Evolutionary conservation across 2,329 filamentous ascomycete genomes (phyloP), one percentile per base, ranked within the genome.

Genomic region (Magnaporthiopsis poae): DNA sequence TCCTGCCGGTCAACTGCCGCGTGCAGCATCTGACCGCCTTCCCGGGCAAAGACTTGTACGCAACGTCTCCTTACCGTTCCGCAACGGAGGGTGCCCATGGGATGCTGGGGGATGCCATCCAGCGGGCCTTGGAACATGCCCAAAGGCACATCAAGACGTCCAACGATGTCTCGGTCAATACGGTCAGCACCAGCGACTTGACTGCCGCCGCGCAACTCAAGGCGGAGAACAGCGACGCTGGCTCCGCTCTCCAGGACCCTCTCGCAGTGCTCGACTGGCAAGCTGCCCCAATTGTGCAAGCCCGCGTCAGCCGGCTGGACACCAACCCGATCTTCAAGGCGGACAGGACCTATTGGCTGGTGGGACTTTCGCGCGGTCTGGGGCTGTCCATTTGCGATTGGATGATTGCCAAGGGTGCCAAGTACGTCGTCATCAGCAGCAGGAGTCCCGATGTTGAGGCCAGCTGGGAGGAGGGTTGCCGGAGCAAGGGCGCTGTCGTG

Each of bases 401-500:
- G 77, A 80, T 80, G 79, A 72, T 76, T 1, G 64, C 61, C 0
- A 71, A 73, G 9, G 80, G 79, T 0, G 80, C 78, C 0, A 68
- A 73, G 13, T 68, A 76, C 39, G 62, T 63, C 12, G 61, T 63
- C 18, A 27, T 63, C 29, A 63, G 27, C 5, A 63, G 61, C 29
- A 31, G 61, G 27, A 62, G 33, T 29, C 61, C 61, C n/a, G 33
- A 35, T 11, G 29, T n/a, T 29, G 33, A 71, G 59, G 64, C 65
- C 29, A 60, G 67, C 65, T 63, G 29, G 46, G 60, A n/a, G n/a
- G 25, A 59, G 1, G n/a, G 31, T 2, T 15, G 59, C 39, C 15
- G 33, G 7, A 31, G 7, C 5, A 13, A 69, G 69, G 2, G 68
- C 1, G 61, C 67, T 0, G 68, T 12, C 1, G 66, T 73, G 5